Evolutionary conservation across 805 yeast genomes (phyloP), one percentile per base, ranked within the genome.

Genomic region (Starmerella powellii): DNA sequence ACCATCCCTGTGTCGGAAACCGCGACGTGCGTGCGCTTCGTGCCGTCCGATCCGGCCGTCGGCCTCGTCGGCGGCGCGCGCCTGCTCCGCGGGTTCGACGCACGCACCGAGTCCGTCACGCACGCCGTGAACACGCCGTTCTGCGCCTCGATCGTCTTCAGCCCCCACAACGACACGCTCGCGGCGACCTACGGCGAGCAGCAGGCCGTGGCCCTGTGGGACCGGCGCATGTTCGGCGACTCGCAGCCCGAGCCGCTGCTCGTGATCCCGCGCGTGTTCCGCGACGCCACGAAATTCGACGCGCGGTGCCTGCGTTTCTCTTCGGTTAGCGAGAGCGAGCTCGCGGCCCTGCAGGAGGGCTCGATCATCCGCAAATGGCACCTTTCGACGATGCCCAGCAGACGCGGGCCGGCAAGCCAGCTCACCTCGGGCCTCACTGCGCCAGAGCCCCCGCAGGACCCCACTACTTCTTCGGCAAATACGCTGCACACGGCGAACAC

Each of bases 121-220:
- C 37, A 38, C 13, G 69, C 70, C 1, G 68, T 81, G 54, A 80
- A 87, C 2, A 80, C 93, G 1, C 74, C 78, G 52, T 73, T 82
- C 45, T 75, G 86, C 0, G 67, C 74, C 52, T 80, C 80, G 16
- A 68, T 87, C 35, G 67, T 73, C 8, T 65, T 78, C 24, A 87
- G 83, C 56, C 88, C 81, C 3, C 74, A 74, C 55, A 75, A 77
- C 54, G 70, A 69, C 11, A 70, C 73, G 59, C 68, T 73, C 47
- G 83, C 87, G 58, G 74, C 84, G 15, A 77, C 93, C 0, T 73
- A 73, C 48, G 74, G 83, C 39, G 95, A 86, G 52, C 88, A 82
- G 54, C 94, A 95, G 1, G 73, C 91, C 0, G 62, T 86, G 38
- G 78, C 88, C 0, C 67, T 87, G 6, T 87, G 67, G 65, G 65